Percentiles rank a stretch among this genome's conserved stretches.
Evolutionary conservation across 2,329 filamentous ascomycete genomes (phyloP).

Genomic region (Arthrobotrys sphaeroides): DNA sequence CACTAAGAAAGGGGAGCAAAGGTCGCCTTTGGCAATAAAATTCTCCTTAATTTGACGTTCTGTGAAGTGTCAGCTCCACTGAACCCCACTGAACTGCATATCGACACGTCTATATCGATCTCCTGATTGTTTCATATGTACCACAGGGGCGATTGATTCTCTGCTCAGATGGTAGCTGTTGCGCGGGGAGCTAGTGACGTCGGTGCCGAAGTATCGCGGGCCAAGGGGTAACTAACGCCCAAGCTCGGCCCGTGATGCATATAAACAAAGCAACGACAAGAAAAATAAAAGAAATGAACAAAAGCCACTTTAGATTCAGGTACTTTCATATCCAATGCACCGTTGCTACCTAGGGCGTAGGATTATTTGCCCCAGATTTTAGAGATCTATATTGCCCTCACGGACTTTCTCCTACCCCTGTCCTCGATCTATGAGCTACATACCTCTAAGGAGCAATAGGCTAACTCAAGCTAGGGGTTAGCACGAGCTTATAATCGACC

Average conservation of each 20-base stretch:
- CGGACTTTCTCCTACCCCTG: no score
- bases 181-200: not conserved
- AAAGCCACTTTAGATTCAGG: not conserved
- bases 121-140: not conserved
- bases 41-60: not conserved
- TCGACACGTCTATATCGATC: constrained; percentile 12
- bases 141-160: not conserved
- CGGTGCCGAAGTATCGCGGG: constrained; percentile 11
- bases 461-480: not conserved
- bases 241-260: not conserved
- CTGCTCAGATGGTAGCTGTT: no score
- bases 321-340: not conserved
- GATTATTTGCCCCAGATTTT: not conserved
- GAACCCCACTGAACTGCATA: constrained; percentile 3
- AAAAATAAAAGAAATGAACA: not conserved
- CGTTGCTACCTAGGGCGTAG: not conserved
- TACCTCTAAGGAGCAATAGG: not conserved
- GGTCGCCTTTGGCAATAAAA: not conserved
- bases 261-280: constrained; percentile 5
- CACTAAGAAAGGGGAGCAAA: constrained; percentile 26
- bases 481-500: not conserved
- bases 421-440: not conserved
- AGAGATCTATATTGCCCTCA: not conserved
- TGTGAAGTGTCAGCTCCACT: not conserved
- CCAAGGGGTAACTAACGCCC: not conserved